These are phyloP conservation scores for Dendrostoma leiphaemia DNA, from an alignment of 2,329 filamentous ascomycete genomes.

Conservation along the genomic window DNA sequence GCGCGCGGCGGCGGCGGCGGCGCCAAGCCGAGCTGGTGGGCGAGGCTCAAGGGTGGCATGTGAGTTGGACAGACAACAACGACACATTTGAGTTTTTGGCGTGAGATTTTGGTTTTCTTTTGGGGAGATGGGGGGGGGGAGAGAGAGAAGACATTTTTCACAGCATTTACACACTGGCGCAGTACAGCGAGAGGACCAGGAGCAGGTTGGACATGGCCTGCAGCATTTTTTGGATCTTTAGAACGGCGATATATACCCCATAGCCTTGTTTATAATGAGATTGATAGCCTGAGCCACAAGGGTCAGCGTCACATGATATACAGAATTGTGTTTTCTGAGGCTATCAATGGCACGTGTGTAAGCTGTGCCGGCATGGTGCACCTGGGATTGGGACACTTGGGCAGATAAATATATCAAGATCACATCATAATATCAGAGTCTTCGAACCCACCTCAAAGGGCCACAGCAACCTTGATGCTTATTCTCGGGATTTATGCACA, in stretches of 20 bases:
- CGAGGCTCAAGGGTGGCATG: slow-evolving; percentile 7
- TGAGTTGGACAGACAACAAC: neutral
- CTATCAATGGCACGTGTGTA: too few relatives aligned
- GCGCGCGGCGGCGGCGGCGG: neutral
- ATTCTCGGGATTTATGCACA: too few relatives aligned
- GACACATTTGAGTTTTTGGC: neutral
- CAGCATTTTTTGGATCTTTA: slow-evolving; percentile 10
- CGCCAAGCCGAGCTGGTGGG: slow-evolving; percentile 8
- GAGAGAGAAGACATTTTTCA: neutral
- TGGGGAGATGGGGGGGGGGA: too few relatives aligned
- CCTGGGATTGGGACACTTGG: too few relatives aligned
- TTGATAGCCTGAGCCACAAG: neutral
- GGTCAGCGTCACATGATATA: neutral
- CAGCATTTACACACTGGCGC: neutral
- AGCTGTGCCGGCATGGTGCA: too few relatives aligned
- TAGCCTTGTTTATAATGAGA: neutral
- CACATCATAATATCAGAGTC: too few relatives aligned
- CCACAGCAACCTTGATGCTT: too few relatives aligned
- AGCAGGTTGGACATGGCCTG: neutral
- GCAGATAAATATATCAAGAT: too few relatives aligned
- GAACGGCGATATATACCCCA: slow-evolving; percentile 12
- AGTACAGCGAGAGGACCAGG: neutral
- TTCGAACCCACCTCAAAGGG: too few relatives aligned
- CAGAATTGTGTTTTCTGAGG: too few relatives aligned
- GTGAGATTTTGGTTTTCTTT: too few relatives aligned